Evolutionary conservation across 192 early-diverging fungal genomes (phyloP).

Genomic region (Coemansia aciculifera): DNA sequence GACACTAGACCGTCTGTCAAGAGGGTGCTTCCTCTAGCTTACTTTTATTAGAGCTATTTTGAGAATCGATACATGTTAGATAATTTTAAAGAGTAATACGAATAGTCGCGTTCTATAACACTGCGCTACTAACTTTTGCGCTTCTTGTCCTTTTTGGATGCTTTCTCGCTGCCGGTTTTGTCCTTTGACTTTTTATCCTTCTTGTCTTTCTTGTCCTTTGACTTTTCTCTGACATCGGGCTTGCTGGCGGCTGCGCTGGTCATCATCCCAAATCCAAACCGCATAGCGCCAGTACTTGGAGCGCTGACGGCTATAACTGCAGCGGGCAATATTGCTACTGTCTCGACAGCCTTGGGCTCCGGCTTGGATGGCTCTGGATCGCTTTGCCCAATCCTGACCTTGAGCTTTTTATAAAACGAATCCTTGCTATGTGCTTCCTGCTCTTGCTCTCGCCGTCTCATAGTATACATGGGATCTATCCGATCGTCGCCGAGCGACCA

Average conservation of each 20-base stretch:
- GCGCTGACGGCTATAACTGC: neutral
- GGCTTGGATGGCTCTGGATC: neutral
- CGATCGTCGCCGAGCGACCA: slow-evolving; percentile 22
- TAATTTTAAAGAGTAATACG: neutral
- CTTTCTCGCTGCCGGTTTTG: neutral
- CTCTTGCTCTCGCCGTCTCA: slow-evolving; percentile 32
- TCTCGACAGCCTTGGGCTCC: neutral
- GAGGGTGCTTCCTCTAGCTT: slow-evolving; percentile 11
- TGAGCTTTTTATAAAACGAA: slow-evolving; percentile 44
- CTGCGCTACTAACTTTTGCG: slow-evolving; percentile 5
- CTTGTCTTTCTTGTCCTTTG: slow-evolving; percentile 7
- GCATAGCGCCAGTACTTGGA: slow-evolving; percentile 13
- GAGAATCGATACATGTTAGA: no score
- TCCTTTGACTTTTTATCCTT: slow-evolving; percentile 13
- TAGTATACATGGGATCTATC: slow-evolving; percentile 51
- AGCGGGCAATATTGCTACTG: neutral
- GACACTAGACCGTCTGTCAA: slow-evolving; percentile 55
- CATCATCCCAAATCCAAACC: slow-evolving; percentile 44
- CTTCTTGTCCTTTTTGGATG: slow-evolving; percentile 2
- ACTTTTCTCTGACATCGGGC: neutral
- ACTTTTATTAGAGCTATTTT: neutral
- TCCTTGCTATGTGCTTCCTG: slow-evolving; percentile 22
- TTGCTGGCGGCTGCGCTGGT: neutral
- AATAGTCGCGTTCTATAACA: neutral
- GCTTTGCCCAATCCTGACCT: slow-evolving; percentile 9